Percentiles rank a stretch among this genome's conserved stretches.
These are phyloP conservation scores for Moelleriella libera DNA, from an alignment of 2,329 filamentous ascomycete genomes.

Conservation along the genomic window DNA sequence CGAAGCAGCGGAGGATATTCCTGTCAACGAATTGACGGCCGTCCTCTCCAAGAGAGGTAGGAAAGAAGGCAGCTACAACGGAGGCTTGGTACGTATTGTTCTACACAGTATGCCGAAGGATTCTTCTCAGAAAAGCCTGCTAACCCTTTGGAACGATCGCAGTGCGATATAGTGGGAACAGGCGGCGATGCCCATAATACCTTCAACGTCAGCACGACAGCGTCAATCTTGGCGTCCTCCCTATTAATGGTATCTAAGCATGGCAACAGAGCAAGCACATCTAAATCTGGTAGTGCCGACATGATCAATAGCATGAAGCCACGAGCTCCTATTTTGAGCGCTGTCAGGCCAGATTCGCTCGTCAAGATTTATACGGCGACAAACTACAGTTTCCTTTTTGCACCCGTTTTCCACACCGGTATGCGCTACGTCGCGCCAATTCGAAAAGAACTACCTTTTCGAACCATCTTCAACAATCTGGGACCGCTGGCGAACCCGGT, in stretches of 20 bases:
- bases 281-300: slow-evolving; percentile 89
- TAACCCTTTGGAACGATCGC: neutral
- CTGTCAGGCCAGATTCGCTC: slow-evolving; percentile 60
- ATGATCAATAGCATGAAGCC: slow-evolving; percentile 66
- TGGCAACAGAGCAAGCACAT: slow-evolving; percentile 89
- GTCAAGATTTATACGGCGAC: slow-evolving; percentile 58
- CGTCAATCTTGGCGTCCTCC: slow-evolving; percentile 81
- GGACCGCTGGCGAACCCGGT: slow-evolving; percentile 87
- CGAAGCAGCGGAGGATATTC: slow-evolving; percentile 58
- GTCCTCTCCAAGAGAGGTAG: slow-evolving; percentile 46
- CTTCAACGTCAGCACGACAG: slow-evolving; percentile 94
- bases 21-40: slow-evolving; percentile 44
- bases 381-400: slow-evolving; percentile 93
- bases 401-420: slow-evolving; percentile 89
- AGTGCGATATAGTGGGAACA: slow-evolving; percentile 91
- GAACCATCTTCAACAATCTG: slow-evolving; percentile 95
- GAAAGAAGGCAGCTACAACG: slow-evolving; percentile 60
- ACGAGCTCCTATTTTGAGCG: slow-evolving; percentile 56
- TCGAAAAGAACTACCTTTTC: slow-evolving; percentile 77
- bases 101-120: no score
- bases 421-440: slow-evolving; percentile 83
- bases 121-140: neutral
- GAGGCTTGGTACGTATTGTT: slow-evolving; percentile 58
- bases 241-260: slow-evolving; percentile 84
- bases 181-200: slow-evolving; percentile 94